Base-by-base conservation (phyloP, 371 early-diverging fungal species). In the Mortierella sp. region DNA sequence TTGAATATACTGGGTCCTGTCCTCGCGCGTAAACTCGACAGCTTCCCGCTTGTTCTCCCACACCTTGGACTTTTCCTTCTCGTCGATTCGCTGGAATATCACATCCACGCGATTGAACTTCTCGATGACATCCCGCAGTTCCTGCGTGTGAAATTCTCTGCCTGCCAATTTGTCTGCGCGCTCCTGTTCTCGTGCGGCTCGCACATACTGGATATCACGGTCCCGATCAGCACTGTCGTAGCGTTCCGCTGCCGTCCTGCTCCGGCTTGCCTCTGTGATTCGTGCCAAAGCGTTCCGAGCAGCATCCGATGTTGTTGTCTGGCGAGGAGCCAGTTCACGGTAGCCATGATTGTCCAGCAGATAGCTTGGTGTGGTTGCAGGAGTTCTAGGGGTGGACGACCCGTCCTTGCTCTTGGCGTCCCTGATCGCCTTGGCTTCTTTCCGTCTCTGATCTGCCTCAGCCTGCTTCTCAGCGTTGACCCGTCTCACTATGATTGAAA, bases 1-100 rank as follows among this genome's bases (percentile, higher is more conserved):
- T 73, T 89, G 88, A 55, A 93, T 89, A 75, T 90, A 94, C 58
- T 92, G 91, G 26, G 89, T 88, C 57, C 91, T 75, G 11, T 90
- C 87, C 45, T 80, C 75, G 28, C 87, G 83, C 34, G 87, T 86
- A 34, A 47, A 54, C 19, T 63, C 48, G 44, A 86, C 83, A 3
- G 87, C 87, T 44, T 86, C 87, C 0, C 72, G 72, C 63, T 75
- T 86, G 74, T n/a, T 80, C 44, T 65, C 55, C 87, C 87, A 86
- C 8, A 55, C 71, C 45, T 63, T 63, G 16, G 82, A 80, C 48
- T 78, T 77, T 68, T 86, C 87, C 42, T 77, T 82, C 48, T 74
- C 60, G 14, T 87, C 82, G 19, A 89, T 76, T 2, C 80, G 57
- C 24, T 87, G 74, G 48, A 87, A 85, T 42, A 89, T 72, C 13